A percentile compares a stretch with the other conserved stretches of the same genome.
Conservation (phyloP, 2,329 filamentous ascomycete species). For the Penicillium sp. region DNA sequence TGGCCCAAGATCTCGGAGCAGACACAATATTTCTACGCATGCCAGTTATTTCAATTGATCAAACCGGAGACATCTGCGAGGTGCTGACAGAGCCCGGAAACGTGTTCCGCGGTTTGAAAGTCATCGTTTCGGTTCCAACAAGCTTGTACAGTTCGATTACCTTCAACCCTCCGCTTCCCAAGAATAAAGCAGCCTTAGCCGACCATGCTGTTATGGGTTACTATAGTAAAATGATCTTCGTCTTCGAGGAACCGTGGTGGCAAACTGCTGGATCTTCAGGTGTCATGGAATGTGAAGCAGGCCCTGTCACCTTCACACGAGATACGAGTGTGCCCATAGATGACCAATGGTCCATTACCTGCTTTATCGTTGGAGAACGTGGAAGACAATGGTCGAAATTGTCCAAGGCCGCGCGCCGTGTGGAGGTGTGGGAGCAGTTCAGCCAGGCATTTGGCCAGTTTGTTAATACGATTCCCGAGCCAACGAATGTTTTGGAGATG, state of each 20-base stretch:
- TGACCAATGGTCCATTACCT: slow-evolving; percentile 36
- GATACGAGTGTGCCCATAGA: slow-evolving; percentile 42
- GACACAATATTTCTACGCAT: background rate
- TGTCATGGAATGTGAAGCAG: slow-evolving; percentile 46
- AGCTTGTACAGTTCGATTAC: slow-evolving; percentile 49
- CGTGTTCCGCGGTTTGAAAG: slow-evolving; percentile 27
- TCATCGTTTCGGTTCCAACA: slow-evolving; percentile 53
- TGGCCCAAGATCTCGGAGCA: slow-evolving; percentile 35
- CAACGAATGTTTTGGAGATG: slow-evolving; percentile 22
- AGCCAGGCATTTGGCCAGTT: slow-evolving; percentile 27
- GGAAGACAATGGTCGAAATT: slow-evolving; percentile 33
- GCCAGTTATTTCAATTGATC: background rate
- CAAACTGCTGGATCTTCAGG: slow-evolving; percentile 47
- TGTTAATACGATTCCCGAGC: slow-evolving; percentile 7
- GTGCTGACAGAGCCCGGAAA: slow-evolving; percentile 5
- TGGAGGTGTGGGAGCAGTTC: slow-evolving; percentile 34
- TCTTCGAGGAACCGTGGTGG: slow-evolving; percentile 46
- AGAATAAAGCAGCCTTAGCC: slow-evolving; percentile 25
- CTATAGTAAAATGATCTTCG: slow-evolving; percentile 42
- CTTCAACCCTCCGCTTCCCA: slow-evolving; percentile 46
- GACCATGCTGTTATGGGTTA: slow-evolving; percentile 34
- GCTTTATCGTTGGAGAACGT: slow-evolving; percentile 42
- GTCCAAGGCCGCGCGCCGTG: slow-evolving; percentile 15
- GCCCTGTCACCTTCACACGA: slow-evolving; percentile 49
- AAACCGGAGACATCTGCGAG: background rate